phyloP scores from a whole-genome alignment of 2,329 filamentous ascomycete species.

The Verticillium tricorpus region DNA sequence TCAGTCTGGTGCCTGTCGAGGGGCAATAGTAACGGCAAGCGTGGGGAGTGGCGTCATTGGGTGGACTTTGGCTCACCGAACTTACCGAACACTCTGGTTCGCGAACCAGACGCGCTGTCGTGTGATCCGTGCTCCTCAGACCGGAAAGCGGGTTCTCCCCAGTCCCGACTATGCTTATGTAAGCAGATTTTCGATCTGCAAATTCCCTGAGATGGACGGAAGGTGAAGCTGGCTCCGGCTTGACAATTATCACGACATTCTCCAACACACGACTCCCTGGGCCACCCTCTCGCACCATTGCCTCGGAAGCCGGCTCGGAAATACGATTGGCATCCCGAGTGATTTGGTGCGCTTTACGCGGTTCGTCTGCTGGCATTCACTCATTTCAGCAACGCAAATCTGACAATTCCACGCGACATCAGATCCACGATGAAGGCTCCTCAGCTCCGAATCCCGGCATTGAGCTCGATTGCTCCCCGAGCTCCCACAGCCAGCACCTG shows the following conservation, averaged over 20 bases:
- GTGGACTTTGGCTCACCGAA: not conserved
- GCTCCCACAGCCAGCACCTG: constrained; percentile 20
- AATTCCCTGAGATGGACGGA: not conserved
- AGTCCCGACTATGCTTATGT: not conserved
- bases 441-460: constrained; percentile 7
- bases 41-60: not conserved
- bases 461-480: constrained; percentile 11
- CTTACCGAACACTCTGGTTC: not conserved
- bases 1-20: not conserved
- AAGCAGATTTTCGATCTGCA: not conserved
- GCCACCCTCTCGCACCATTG: not conserved
- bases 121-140: not conserved
- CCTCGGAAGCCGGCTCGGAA: not conserved
- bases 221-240: not conserved
- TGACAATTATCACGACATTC: not conserved
- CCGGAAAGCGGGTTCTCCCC: not conserved
- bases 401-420: not conserved
- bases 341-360: not conserved
- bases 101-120: not conserved
- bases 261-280: not conserved
- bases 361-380: not conserved
- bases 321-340: not conserved
- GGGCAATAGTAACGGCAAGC: not conserved
- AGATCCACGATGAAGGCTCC: constrained; percentile 12
- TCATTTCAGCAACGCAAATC: not conserved